phyloP scores from a whole-genome alignment of 352 stramenopile species.

The Phytophthora megakarya region DNA sequence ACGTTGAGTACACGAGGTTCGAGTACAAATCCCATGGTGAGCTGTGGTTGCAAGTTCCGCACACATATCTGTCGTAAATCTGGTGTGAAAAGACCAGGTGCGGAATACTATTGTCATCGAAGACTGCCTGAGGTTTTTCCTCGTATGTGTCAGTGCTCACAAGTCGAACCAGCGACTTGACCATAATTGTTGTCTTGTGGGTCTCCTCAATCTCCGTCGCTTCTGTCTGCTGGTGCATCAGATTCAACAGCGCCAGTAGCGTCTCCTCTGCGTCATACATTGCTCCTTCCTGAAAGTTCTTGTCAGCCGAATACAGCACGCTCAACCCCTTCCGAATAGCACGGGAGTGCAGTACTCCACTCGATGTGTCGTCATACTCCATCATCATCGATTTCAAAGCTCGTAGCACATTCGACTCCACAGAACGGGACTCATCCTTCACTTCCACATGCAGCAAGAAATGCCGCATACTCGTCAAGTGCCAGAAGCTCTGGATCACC shows the following conservation, averaged over 20 bases:
- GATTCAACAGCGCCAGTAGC: constrained; percentile 78
- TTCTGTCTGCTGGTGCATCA: constrained; percentile 88
- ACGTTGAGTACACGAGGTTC: constrained; percentile 85
- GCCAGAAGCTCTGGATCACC: constrained; percentile 92
- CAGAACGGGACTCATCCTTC: constrained; percentile 68
- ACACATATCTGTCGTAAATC: constrained; percentile 87
- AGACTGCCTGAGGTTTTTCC: constrained; percentile 70
- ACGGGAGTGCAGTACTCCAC: constrained; percentile 74
- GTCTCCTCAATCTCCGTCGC: constrained; percentile 74
- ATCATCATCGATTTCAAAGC: constrained; percentile 83
- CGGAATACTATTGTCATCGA: constrained; percentile 87
- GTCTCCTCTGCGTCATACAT: constrained; percentile 90
- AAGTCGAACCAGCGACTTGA: constrained; percentile 71
- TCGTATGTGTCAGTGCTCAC: constrained; percentile 69
- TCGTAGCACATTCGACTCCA: constrained; percentile 78
- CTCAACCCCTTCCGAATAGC: constrained; percentile 85
- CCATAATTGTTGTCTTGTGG: constrained; percentile 75
- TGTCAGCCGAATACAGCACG: constrained; percentile 81
- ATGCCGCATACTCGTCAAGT: constrained; percentile 86
- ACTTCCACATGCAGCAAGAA: constrained; percentile 88
- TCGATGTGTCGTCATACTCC: constrained; percentile 85
- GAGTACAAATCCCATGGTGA: constrained; percentile 81
- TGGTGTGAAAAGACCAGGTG: constrained; percentile 88
- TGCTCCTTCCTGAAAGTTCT: constrained; percentile 87
- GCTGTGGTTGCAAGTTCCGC: constrained; percentile 59